Evolutionary conservation across 495 filamentous ascomycete genomes (phyloP), one percentile per base, ranked within the genome.

Genomic region (Aspergillus sclerotiicarbonarius): DNA sequence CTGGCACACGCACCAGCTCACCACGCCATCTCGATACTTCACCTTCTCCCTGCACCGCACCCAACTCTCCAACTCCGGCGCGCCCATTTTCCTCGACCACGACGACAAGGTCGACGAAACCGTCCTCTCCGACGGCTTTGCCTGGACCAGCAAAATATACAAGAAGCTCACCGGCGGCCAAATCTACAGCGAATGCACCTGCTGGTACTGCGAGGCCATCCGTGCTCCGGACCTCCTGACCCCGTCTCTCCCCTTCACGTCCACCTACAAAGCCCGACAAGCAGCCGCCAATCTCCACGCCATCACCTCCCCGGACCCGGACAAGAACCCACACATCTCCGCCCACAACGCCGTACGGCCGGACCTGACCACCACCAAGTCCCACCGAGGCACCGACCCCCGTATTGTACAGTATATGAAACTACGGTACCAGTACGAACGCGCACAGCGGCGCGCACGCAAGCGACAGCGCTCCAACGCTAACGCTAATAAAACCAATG

Each of bases 191-290:
- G 87, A 90, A 69, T 96, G 91, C 66, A 91, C 86, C 4, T 96
- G 91, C 72, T 96, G 91, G 90, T 92, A 91, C 67, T 96, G 91
- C 74, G 90, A 94, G 76, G 83, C 87, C 19, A 83, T 89, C 58
- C 86, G 91, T 12, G 82, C 83, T 35, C 59, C 72, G n/a, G 67
- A 73, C 43, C 70, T 82, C 9, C 25, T 25, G 2, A 7, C 51
- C 50, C 83, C 88, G 68, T 59, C 60, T 47, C 82, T 79, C 43
- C 35, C 76, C 33, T 60, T 71, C 39, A 63, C 57, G 13, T 64
- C 63, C 9, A 65, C 74, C 60, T 60, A 70, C 37, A 65, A 63
- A 59, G 68, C 75, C 31, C 63, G 69, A 47, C 21, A 64, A 15
- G 66, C 62, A 47, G 81, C 84, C 30, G 69, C 80, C 48, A 75